Evolutionary conservation across 352 stramenopile genomes (phyloP), one percentile per base, ranked within the genome.

Genomic region (Globisporangium parvum): DNA sequence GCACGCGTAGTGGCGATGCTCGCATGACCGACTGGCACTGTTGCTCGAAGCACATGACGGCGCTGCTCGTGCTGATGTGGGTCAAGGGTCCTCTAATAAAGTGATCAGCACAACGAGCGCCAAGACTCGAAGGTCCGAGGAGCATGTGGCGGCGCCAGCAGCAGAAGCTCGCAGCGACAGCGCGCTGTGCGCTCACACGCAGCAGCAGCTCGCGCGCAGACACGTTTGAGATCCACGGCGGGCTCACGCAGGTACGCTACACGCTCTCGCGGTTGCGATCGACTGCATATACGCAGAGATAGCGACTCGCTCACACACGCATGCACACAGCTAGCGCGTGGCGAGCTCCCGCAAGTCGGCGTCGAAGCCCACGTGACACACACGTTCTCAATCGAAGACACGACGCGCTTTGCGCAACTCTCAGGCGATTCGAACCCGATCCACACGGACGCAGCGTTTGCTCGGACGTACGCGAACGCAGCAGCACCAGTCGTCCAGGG

Each of bases 361-460:
- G 74, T 88, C 14, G 71, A 87, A 33, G 84, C 77, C 10, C 63
- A 65, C 8, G 60, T 91, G 46, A 74, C 62, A 15, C 79, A 87
- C 65, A 57, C 64, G 35, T 94, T 94, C 59, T 71, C 69, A 3
- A 59, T 86, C 5, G 48, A 66, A 6, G 79, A 94, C 58, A 87
- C 84, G 20, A 51, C 51, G 42, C 61, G 65, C n/a, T 94, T 94
- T 49, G 76, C 81, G 0, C 47, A 31, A 6, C 64, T 92, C 35
- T 81, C 80, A 18, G 77, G 84, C 23, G 84, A 94, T 59, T 75
- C 65, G 50, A 94, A 94, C 41, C 81, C 81, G 24, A 80, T 94
- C 51, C 84, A 94, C 57, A 70, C 85, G 20, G 79, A 92, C 59
- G 65, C 73, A 2, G 55, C 35, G 0, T 79, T 77, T 31, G 71